Percentiles rank a stretch among this genome's conserved stretches.
These are phyloP conservation scores for Wolfiporia cocos DNA, from an alignment of 1,284 basidiomycete species.

Conservation along the genomic window DNA sequence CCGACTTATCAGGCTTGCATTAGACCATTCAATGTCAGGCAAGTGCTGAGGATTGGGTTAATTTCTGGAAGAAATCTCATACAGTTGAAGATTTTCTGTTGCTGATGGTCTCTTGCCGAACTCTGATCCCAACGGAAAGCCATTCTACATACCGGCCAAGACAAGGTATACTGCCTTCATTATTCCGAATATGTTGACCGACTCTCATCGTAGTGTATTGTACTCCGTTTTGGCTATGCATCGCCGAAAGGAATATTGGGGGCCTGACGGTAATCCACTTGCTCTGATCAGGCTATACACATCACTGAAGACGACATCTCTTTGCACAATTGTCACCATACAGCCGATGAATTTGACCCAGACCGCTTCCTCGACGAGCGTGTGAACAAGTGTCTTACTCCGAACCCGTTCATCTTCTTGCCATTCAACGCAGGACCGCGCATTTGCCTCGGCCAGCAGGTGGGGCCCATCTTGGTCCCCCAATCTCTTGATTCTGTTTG, in stretches of 20 bases:
- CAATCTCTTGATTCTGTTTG: background rate
- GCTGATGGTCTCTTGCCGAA: slow-evolving; percentile 18
- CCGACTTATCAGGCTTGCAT: too few relatives aligned
- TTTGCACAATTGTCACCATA: too few relatives aligned
- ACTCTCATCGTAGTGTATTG: too few relatives aligned
- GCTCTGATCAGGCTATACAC: background rate
- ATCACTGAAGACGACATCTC: background rate
- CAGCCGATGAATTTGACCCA: slow-evolving; percentile 47
- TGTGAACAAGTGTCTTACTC: slow-evolving; percentile 37
- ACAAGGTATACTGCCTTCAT: slow-evolving; percentile 13
- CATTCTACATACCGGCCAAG: slow-evolving; percentile 19
- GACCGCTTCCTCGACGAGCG: slow-evolving; percentile 51
- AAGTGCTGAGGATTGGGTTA: too few relatives aligned
- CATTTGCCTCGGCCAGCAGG: slow-evolving; percentile 53
- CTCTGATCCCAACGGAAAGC: slow-evolving; percentile 17
- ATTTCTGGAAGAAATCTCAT: too few relatives aligned
- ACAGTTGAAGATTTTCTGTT: slow-evolving; percentile 14
- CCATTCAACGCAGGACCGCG: slow-evolving; percentile 52
- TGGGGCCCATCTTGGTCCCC: slow-evolving; percentile 7
- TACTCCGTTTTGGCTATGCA: slow-evolving; percentile 25
- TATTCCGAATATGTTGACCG: too few relatives aligned
- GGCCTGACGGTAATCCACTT: slow-evolving; percentile 15
- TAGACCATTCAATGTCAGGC: slow-evolving; percentile 24
- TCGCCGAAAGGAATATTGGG: slow-evolving; percentile 25
- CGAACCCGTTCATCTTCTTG: slow-evolving; percentile 51